Evolutionary conservation across 164 flowering plant genomes (phyloP).

Genomic region (Protea cynaroides): DNA sequence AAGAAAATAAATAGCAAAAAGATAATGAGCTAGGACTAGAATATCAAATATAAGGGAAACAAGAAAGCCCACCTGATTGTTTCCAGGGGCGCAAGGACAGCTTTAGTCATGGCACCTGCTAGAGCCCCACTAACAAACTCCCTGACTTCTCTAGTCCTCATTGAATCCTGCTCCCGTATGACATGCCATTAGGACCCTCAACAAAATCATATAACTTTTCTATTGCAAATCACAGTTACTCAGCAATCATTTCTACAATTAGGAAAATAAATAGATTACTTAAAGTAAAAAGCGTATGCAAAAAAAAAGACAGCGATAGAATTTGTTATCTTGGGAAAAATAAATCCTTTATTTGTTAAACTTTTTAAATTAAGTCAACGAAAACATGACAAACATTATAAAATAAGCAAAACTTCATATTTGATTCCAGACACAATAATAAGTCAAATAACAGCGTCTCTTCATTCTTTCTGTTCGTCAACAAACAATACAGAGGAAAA

Average conservation of each 20-base stretch:
- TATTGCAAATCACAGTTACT: too few species aligned
- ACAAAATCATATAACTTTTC: not conserved
- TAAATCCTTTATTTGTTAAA: too few species aligned
- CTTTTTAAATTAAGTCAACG: too few species aligned
- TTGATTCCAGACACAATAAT: too few species aligned
- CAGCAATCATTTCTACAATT: too few species aligned
- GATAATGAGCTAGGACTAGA: not conserved
- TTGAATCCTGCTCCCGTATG: conserved; percentile 43
- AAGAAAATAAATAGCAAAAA: not conserved
- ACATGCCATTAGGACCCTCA: not conserved
- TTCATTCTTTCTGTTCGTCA: too few species aligned
- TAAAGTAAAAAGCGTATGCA: not conserved
- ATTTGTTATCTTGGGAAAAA: too few species aligned
- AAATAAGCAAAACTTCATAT: too few species aligned
- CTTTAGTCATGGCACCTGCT: conserved; percentile 99
- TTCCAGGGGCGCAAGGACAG: conserved; percentile 94
- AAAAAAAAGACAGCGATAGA: too few species aligned
- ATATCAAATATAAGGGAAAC: not conserved
- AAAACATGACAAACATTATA: too few species aligned
- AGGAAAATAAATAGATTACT: not conserved
- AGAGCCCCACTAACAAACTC: conserved; percentile 97
- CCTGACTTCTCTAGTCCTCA: conserved; percentile 71
- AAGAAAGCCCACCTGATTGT: conserved; percentile 65
- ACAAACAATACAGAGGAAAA: too few species aligned
- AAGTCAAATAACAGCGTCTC: too few species aligned